Evolutionary conservation across 2,329 filamentous ascomycete genomes (phyloP).

Genomic region (Phialemoniopsis sp.): DNA sequence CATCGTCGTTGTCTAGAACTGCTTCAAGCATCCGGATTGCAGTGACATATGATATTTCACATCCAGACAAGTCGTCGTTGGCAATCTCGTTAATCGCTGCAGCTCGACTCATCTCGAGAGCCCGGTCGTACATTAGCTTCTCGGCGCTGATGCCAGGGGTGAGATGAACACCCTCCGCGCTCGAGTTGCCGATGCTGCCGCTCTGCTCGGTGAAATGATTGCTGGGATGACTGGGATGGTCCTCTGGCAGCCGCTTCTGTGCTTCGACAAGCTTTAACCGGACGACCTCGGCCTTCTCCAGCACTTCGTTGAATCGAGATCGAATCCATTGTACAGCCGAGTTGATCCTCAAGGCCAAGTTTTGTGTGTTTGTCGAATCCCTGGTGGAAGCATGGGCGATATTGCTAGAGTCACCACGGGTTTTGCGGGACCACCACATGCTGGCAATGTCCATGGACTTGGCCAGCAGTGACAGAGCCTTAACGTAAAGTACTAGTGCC

Average conservation of each 20-base stretch:
- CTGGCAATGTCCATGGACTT: slow-evolving; percentile 96
- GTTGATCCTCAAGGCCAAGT: slow-evolving; percentile 71
- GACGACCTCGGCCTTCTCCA: slow-evolving; percentile 96
- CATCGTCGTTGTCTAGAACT: slow-evolving; percentile 79
- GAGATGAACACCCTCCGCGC: slow-evolving; percentile 72
- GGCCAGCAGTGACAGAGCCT: slow-evolving; percentile 82
- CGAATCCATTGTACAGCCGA: slow-evolving; percentile 95
- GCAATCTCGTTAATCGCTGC: slow-evolving; percentile 96
- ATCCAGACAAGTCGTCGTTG: slow-evolving; percentile 80
- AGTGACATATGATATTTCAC: slow-evolving; percentile 89
- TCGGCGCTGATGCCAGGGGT: slow-evolving; percentile 90
- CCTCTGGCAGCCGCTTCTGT: slow-evolving; percentile 75
- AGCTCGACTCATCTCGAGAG: slow-evolving; percentile 91
- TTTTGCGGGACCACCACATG: slow-evolving; percentile 83
- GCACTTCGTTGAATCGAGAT: slow-evolving; percentile 89
- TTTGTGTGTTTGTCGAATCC: slow-evolving; percentile 38
- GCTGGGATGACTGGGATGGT: slow-evolving; percentile 81
- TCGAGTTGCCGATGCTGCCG: slow-evolving; percentile 55
- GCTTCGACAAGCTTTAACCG: slow-evolving; percentile 81
- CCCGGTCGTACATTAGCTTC: slow-evolving; percentile 96
- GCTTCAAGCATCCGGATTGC: slow-evolving; percentile 94
- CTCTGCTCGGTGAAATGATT: slow-evolving; percentile 64
- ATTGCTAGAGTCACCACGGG: slow-evolving; percentile 54
- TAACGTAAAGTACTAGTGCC: slow-evolving; percentile 92
- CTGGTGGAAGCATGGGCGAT: slow-evolving; percentile 22